phyloP scores from a whole-genome alignment of 176 grass and related monocot genomes.

The Musa beccarii region DNA sequence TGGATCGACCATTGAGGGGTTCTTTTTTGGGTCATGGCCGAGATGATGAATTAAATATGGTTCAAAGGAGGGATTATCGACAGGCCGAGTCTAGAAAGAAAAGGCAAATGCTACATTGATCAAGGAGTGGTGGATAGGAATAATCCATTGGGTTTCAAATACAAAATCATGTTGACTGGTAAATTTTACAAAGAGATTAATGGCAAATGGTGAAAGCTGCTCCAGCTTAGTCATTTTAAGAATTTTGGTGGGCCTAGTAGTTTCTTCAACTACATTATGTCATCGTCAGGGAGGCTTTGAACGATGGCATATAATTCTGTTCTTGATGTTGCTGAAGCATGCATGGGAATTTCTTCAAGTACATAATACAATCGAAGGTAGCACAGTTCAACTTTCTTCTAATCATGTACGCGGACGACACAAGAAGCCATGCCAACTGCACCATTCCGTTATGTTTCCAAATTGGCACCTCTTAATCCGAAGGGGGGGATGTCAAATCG shows the following conservation, averaged over 20 bases:
- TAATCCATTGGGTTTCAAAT: too few relatives aligned
- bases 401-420: too few relatives aligned
- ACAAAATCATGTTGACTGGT: too few relatives aligned
- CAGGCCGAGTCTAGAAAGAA: neutral
- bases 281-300: too few relatives aligned
- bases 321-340: neutral
- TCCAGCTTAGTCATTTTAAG: neutral
- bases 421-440: too few relatives aligned
- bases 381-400: too few relatives aligned
- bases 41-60: constrained; percentile 26
- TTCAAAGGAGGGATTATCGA: constrained; percentile 29
- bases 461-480: too few relatives aligned
- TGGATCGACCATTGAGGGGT: constrained; percentile 40
- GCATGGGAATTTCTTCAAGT: too few relatives aligned
- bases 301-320: neutral
- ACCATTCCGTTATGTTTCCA: too few relatives aligned
- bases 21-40: constrained; percentile 36
- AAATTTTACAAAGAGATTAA: neutral
- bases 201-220: neutral
- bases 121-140: constrained; percentile 8
- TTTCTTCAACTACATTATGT: neutral
- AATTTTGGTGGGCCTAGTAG: neutral
- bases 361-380: too few relatives aligned
- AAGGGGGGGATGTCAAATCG: too few relatives aligned
- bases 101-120: constrained; percentile 11